phyloP scores from a whole-genome alignment of 257 asterid species.

The Misopates orontium region DNA sequence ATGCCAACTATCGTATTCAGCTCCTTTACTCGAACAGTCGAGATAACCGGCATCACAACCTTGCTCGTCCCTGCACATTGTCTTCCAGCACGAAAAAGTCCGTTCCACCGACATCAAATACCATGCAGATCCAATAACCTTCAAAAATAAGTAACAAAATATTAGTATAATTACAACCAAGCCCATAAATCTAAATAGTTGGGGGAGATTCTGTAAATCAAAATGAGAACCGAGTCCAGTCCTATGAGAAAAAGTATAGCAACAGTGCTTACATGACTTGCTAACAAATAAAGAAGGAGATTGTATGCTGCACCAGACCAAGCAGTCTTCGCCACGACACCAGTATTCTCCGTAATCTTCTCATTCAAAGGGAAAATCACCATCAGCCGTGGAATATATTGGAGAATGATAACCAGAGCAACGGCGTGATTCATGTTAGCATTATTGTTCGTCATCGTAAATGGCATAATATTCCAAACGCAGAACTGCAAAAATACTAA shows the following conservation, averaged over 20 bases:
- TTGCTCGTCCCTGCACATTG: conserved; percentile 45
- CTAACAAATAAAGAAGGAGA: conserved; percentile 72
- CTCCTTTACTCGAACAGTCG: conserved; percentile 43
- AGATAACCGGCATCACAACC: conserved; percentile 43
- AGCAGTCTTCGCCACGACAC: conserved; percentile 81
- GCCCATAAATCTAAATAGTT: too few species aligned
- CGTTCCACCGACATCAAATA: conserved; percentile 79
- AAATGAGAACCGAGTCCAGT: too few species aligned
- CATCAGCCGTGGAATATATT: conserved; percentile 71
- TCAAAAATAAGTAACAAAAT: too few species aligned
- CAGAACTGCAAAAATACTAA: conserved; percentile 47
- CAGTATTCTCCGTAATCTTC: conserved; percentile 71
- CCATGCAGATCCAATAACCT: conserved; percentile 37
- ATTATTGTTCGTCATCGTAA: conserved; percentile 34
- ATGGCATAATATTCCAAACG: conserved; percentile 73
- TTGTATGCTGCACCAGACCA: conserved; percentile 95
- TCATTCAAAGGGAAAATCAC: conserved; percentile 71
- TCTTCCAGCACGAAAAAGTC: conserved; percentile 74
- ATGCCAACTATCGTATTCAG: conserved; percentile 42
- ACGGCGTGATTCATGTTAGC: conserved; percentile 66
- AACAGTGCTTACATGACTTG: conserved; percentile 66
- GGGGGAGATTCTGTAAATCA: too few species aligned
- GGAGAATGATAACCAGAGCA: conserved; percentile 71
- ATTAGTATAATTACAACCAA: too few species aligned
- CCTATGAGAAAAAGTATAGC: too few species aligned